Conservation (phyloP, 257 asterid genomes). For the Osmanthus fragrans region DNA sequence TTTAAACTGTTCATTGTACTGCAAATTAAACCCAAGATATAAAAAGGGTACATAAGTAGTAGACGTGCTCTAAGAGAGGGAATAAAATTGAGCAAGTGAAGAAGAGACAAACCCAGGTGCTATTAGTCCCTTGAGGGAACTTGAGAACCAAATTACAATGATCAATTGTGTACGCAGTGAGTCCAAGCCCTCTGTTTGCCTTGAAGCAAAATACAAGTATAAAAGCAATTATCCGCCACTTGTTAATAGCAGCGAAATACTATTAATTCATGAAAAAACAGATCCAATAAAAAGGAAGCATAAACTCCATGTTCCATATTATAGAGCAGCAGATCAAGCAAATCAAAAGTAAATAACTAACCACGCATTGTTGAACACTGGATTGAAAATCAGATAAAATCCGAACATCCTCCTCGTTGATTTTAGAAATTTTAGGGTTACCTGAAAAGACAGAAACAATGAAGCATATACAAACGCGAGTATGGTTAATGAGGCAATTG, state of each 20-base stretch:
- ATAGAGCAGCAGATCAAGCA: not conserved
- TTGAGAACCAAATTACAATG: slow-evolving; percentile 88
- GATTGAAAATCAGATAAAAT: slow-evolving; percentile 74
- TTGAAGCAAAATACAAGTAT: slow-evolving; percentile 40
- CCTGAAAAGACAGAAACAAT: slow-evolving; percentile 34
- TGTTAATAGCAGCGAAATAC: not conserved
- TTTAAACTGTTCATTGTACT: slow-evolving; percentile 90
- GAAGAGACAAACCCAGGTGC: slow-evolving; percentile 82
- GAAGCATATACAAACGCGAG: not conserved
- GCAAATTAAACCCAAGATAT: slow-evolving; percentile 33
- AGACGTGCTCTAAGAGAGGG: slow-evolving; percentile 8
- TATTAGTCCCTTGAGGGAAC: slow-evolving; percentile 92
- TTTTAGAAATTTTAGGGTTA: slow-evolving; percentile 24
- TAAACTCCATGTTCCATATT: not conserved
- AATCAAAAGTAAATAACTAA: slow-evolving; percentile 30
- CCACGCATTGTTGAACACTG: slow-evolving; percentile 87
- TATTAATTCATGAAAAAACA: not conserved
- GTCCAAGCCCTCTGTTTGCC: slow-evolving; percentile 96
- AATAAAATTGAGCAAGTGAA: slow-evolving; percentile 19
- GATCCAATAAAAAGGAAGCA: not conserved
- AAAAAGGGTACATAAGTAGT: slow-evolving; percentile 10
- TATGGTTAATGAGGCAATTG: not conserved
- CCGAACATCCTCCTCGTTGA: slow-evolving; percentile 36
- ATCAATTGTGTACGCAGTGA: slow-evolving; percentile 80
- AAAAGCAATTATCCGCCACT: slow-evolving; percentile 8